Conservation (phyloP, 2,329 filamentous ascomycete genomes). For the Rutstroemia sydowiana region DNA sequence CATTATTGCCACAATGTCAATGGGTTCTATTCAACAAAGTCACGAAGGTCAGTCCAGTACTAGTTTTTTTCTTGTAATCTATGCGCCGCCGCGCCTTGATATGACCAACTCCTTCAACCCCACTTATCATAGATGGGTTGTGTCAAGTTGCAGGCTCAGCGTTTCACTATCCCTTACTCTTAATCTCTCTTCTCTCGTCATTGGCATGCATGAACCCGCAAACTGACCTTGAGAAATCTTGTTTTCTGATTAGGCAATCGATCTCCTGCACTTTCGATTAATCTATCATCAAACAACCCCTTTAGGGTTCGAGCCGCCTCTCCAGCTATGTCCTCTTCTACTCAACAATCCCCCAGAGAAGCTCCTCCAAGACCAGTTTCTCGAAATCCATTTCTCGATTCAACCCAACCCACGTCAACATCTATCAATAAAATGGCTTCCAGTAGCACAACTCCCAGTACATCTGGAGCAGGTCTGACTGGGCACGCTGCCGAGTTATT, state of each 20-base stretch:
- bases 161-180: constrained; percentile 22
- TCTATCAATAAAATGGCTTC: constrained; percentile 45
- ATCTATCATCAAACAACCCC: constrained; percentile 69
- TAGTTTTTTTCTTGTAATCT: constrained; percentile 19
- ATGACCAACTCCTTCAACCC: constrained; percentile 17
- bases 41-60: constrained; percentile 23
- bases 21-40: constrained; percentile 24
- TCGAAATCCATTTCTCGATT: constrained; percentile 69
- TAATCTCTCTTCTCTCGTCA: constrained; percentile 9
- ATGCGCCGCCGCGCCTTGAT: constrained; percentile 18
- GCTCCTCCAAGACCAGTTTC: constrained; percentile 53
- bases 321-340: constrained; percentile 37
- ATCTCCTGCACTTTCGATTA: constrained; percentile 50
- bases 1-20: constrained; percentile 24
- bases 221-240: constrained; percentile 23
- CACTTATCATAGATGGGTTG: constrained; percentile 23
- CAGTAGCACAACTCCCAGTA: constrained; percentile 29
- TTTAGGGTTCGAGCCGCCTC: constrained; percentile 68
- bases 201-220: constrained; percentile 25
- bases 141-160: constrained; percentile 26
- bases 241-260: constrained; percentile 24
- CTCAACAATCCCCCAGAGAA: constrained; percentile 50
- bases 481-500: constrained; percentile 64
- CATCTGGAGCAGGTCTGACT: constrained; percentile 36
- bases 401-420: constrained; percentile 23